A percentile compares a stretch with the other conserved stretches of the same genome.
Conservation (phyloP, 192 early-diverging fungal species). For the Linnemannia zychae region DNA sequence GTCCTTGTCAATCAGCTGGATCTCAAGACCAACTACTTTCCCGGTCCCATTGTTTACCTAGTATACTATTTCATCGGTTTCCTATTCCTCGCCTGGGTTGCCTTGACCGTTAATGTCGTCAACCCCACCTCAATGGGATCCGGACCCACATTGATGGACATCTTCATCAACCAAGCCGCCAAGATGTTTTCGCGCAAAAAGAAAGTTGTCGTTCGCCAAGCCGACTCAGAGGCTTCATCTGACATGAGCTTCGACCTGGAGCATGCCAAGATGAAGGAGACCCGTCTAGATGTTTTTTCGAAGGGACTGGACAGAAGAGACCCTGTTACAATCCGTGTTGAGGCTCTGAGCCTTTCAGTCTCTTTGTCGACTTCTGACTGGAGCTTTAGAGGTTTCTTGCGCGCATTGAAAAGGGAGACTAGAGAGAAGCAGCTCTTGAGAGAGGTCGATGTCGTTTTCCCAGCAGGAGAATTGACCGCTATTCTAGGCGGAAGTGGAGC, state of each 20-base stretch:
- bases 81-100: conserved; percentile 42
- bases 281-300: conserved; percentile 48
- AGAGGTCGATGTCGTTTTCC: conserved; percentile 54
- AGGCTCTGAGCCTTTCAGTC: conserved; percentile 29
- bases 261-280: conserved; percentile 26
- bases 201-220: background rate
- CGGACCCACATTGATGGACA: conserved; percentile 45
- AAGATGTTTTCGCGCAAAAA: conserved; percentile 25
- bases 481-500: conserved; percentile 54
- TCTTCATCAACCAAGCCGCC: conserved; percentile 32
- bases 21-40: conserved; percentile 27
- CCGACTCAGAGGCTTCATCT: conserved; percentile 1
- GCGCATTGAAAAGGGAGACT: conserved; percentile 16
- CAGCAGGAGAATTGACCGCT: conserved; percentile 48
- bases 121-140: conserved; percentile 50
- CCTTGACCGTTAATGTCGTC: conserved; percentile 33
- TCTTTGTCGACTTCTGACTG: conserved; percentile 37
- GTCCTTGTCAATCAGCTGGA: conserved; percentile 27
- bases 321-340: conserved; percentile 52
- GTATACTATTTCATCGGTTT: conserved; percentile 34
- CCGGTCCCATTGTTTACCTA: conserved; percentile 29
- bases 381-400: conserved; percentile 24
- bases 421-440: conserved; percentile 40
- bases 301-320: conserved; percentile 35
- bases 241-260: conserved; percentile 15